Base-by-base conservation (phyloP, 2,329 filamentous ascomycete genomes). In the Lasiodiplodia theobromae region DNA sequence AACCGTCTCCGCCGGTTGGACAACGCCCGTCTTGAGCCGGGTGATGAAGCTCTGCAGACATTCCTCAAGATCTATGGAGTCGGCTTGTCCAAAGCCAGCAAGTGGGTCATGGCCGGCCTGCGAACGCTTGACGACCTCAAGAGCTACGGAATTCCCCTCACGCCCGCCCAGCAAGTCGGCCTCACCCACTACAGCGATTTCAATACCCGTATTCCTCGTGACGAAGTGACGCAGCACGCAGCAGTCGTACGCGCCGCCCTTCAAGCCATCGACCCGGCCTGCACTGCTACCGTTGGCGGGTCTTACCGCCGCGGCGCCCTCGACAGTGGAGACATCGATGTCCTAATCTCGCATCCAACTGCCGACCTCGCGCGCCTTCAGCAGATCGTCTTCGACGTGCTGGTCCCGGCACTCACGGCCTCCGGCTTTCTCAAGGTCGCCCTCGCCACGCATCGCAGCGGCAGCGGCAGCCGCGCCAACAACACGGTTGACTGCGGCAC, bases 41-140 rank as follows among this genome's bases (percentile, higher is more conserved):
- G 85, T n/a, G 88, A 93, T 71, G 80, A 84, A 18, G 80, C 88
- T 0, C 80, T 97, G 0, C 87, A 90, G 68, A 77, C 87, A 0
- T 97, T 97, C 74, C 83, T 93, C 28, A 86, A 89, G 0, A 88
- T 97, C 2, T 97, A 97, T 74, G 92, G 91, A 12, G 93, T 91
- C 1, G 94, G 94, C 0, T 82, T 87, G 40, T 78, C 82, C 3
- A 89, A 91, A 72, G 94, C 94, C 0, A 87, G 86, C 28, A 88
- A 87, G 73, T 97, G 94, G 93, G 86, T 95, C 18, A 85, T 89
- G 4, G 86, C 91, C 73, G 95, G 95, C 0, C 86, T 90, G 77
- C 88, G 86, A 51, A 93, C 91, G 0, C 83, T 97, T 2, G 86
- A 91, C 0, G 93, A 97, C 73, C 80, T 97, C 3, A 79, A 78